Evolutionary conservation across 148 eudicot species (phyloP).

Genomic region (Cornus kousa): DNA sequence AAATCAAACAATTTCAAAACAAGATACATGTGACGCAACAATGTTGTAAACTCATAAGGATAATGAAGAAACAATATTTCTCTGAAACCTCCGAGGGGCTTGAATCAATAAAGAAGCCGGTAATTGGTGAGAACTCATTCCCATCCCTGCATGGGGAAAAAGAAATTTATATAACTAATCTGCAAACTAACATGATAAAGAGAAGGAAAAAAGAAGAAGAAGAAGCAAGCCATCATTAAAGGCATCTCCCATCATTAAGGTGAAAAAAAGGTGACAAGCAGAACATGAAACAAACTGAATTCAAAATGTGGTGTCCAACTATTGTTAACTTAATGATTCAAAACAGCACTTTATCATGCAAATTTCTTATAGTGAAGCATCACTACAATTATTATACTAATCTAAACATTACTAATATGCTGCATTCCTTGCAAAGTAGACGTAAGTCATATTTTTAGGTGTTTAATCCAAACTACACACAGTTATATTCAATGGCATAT

Average conservation of each 20-base stretch:
- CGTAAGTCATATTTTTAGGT: no score
- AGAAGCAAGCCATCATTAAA: no score
- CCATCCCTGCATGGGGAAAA: slow-evolving; percentile 62
- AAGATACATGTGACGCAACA: background rate
- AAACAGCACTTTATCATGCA: background rate
- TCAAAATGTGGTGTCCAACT: background rate
- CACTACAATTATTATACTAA: background rate
- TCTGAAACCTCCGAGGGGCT: slow-evolving; percentile 68
- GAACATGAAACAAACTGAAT: no score
- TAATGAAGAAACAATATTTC: slow-evolving; percentile 3
- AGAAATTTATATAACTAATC: background rate
- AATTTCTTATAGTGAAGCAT: background rate
- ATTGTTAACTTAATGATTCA: background rate
- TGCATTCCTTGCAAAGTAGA: no score
- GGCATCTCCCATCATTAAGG: background rate
- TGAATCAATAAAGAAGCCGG: slow-evolving; percentile 73
- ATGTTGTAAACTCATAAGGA: background rate
- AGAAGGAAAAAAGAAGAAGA: no score
- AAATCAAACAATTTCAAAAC: background rate
- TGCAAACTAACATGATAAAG: background rate
- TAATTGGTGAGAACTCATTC: slow-evolving; percentile 77
- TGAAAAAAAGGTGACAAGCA: no score
- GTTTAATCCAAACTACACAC: background rate
- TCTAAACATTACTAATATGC: background rate
- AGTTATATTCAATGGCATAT: no score